A percentile compares a stretch with the other conserved stretches of the same genome.
Conservation (phyloP, 73 alveolate species). For the Tetrahymena elliotti region DNA sequence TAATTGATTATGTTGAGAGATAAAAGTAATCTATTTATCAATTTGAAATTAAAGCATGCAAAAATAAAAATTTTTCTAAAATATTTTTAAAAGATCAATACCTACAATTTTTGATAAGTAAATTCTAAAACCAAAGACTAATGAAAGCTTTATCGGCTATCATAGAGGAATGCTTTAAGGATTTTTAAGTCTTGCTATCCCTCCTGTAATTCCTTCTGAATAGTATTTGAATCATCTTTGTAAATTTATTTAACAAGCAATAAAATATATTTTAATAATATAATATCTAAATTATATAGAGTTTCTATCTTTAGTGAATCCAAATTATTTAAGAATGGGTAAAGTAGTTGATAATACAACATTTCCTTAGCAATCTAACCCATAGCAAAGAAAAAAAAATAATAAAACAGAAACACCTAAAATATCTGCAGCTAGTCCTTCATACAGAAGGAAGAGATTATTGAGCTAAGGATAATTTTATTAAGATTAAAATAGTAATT, state of each 20-base stretch:
- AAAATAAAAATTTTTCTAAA: neutral
- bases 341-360: neutral
- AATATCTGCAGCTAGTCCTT: neutral
- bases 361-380: neutral
- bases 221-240: neutral
- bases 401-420: neutral
- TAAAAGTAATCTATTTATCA: neutral
- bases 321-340: neutral
- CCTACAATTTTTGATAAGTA: neutral
- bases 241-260: neutral
- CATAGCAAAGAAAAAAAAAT: neutral
- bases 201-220: neutral
- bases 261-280: neutral
- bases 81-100: neutral
- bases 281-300: neutral
- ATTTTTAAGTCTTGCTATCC: neutral
- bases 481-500: neutral
- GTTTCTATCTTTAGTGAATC: neutral
- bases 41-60: neutral
- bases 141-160: neutral
- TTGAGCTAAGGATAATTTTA: neutral
- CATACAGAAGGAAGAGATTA: neutral
- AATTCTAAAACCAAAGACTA: neutral
- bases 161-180: neutral
- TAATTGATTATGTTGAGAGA: neutral